Evolutionary conservation across 192 early-diverging fungal species (phyloP).

Genomic region (Backusella tuberculispora): DNA sequence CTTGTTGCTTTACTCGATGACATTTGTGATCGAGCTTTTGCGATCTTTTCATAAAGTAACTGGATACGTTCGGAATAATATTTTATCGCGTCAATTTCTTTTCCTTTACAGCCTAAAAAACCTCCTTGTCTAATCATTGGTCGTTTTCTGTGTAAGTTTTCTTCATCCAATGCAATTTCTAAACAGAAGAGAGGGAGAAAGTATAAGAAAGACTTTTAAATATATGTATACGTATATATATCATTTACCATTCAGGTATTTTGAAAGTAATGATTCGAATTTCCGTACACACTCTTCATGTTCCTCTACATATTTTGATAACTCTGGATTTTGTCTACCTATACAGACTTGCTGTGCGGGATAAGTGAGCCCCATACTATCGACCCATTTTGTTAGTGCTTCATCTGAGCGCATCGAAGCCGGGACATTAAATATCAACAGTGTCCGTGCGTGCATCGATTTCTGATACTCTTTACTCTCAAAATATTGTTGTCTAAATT

Average conservation of each 20-base stretch:
- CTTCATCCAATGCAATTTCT: constrained; percentile 26
- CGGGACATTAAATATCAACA: constrained; percentile 70
- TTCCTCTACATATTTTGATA: constrained; percentile 67
- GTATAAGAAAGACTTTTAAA: no score
- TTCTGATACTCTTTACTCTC: constrained; percentile 61
- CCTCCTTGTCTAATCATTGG: constrained; percentile 42
- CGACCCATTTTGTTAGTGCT: constrained; percentile 54
- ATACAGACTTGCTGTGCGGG: constrained; percentile 65
- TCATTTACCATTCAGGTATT: constrained; percentile 51
- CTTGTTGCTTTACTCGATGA: constrained; percentile 61
- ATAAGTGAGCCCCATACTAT: constrained; percentile 45
- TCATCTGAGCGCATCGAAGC: constrained; percentile 59
- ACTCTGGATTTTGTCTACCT: constrained; percentile 64
- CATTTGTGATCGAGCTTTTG: constrained; percentile 50
- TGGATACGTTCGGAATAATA: constrained; percentile 69
- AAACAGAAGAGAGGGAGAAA: background rate
- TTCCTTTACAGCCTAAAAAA: constrained; percentile 38
- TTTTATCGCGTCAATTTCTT: constrained; percentile 70
- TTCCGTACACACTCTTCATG: constrained; percentile 66
- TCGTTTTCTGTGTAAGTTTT: constrained; percentile 36
- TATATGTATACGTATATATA: background rate
- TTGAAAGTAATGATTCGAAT: constrained; percentile 65
- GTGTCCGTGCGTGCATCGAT: constrained; percentile 67
- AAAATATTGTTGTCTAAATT: constrained; percentile 59
- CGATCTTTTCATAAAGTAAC: constrained; percentile 56